Conservation (phyloP, 441 rosid species). For the Adansonia grandidieri region DNA sequence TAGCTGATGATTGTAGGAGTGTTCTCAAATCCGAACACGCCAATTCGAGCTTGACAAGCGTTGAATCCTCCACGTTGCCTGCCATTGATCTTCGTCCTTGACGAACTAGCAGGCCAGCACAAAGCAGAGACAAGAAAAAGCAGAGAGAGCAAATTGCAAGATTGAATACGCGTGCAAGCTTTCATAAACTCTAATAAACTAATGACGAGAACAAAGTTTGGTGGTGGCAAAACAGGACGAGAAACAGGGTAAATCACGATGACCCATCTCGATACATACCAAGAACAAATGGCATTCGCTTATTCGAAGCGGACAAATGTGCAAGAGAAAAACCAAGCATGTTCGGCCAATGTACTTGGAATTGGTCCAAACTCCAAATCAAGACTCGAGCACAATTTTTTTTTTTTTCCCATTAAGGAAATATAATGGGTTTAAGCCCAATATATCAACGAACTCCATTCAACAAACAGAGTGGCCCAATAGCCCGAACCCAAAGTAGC, state of each 20-base stretch:
- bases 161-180: neutral
- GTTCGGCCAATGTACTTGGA: slow-evolving; percentile 28
- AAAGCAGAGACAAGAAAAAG: neutral
- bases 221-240: slow-evolving; percentile 20
- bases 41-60: slow-evolving; percentile 37
- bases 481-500: neutral
- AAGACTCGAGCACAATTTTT: neutral
- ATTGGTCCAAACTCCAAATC: slow-evolving; percentile 14
- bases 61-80: slow-evolving; percentile 35
- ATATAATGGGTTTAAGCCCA: slow-evolving; percentile 13
- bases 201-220: slow-evolving; percentile 20
- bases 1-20: slow-evolving; percentile 40
- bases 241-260: slow-evolving; percentile 13
- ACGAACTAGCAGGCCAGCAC: slow-evolving; percentile 8
- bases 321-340: slow-evolving; percentile 18
- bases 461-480: slow-evolving; percentile 8
- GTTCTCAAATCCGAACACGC: slow-evolving; percentile 51
- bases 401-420: neutral
- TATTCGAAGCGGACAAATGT: slow-evolving; percentile 37
- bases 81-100: slow-evolving; percentile 29
- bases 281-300: slow-evolving; percentile 42
- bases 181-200: slow-evolving; percentile 6
- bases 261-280: slow-evolving; percentile 39
- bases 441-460: neutral
- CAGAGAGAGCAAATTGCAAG: neutral